Evolutionary conservation across 306 rosid species (phyloP).

Genomic region (Fragaria nilgerrensis): DNA sequence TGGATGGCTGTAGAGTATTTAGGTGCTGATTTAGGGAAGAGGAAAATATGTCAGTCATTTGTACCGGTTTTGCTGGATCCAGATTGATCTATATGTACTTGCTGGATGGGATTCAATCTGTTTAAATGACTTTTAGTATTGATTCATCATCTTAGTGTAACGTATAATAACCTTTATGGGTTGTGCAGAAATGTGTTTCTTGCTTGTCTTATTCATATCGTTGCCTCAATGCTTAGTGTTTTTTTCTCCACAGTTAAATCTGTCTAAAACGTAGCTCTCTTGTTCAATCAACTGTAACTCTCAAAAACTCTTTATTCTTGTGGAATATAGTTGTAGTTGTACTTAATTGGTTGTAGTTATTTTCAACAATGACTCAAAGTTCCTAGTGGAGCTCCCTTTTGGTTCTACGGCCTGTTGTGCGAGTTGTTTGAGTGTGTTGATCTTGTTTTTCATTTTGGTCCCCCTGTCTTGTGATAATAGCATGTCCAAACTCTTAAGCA

Average conservation of each 20-base stretch:
- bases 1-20: conserved; percentile 74
- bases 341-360: neutral
- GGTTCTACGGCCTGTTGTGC: conserved; percentile 23
- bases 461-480: conserved; percentile 19
- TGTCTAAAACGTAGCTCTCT: too few species aligned
- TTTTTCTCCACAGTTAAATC: neutral
- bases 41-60: conserved; percentile 48
- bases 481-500: conserved; percentile 12
- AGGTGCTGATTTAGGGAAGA: conserved; percentile 70
- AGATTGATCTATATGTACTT: conserved; percentile 36
- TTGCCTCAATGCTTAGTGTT: conserved; percentile 31
- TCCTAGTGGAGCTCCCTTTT: conserved; percentile 27
- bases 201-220: conserved; percentile 18
- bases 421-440: conserved; percentile 8
- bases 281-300: too few species aligned
- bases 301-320: neutral
- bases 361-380: conserved; percentile 23
- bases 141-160: conserved; percentile 55
- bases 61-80: conserved; percentile 45
- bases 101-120: conserved; percentile 31
- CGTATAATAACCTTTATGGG: conserved; percentile 54
- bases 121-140: conserved; percentile 45
- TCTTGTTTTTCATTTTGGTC: conserved; percentile 27
- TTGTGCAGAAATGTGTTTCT: conserved; percentile 69
- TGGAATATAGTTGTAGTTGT: neutral